Percentiles rank a stretch among this genome's conserved stretches.
phyloP scores from a whole-genome alignment of 306 rosid genomes.

The Ochetophila trinervis region DNA sequence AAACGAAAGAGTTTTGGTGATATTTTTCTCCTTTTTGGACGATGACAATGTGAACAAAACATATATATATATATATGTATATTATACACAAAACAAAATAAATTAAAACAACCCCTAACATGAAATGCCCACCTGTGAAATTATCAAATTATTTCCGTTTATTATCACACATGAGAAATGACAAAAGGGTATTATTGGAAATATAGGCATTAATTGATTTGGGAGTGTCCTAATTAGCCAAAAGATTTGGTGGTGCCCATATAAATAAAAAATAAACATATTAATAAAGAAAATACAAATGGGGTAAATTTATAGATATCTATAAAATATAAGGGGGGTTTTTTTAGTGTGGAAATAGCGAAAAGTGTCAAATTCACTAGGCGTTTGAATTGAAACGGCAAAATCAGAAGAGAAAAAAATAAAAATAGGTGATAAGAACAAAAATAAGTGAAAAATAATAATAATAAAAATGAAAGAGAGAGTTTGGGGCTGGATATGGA shows the following conservation, averaged over 20 bases:
- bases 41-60: constrained; percentile 27
- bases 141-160: constrained; percentile 18
- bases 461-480: constrained; percentile 19
- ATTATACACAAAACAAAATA: constrained; percentile 11
- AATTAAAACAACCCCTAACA: not conserved
- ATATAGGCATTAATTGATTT: not conserved
- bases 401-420: too few species aligned
- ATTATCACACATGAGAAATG: constrained; percentile 8
- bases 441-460: constrained; percentile 5
- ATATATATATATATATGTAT: not conserved
- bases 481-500: constrained; percentile 7
- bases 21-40: constrained; percentile 5
- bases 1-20: not conserved
- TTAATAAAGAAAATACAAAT: not conserved
- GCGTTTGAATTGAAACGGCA: constrained; percentile 29
- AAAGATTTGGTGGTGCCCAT: constrained; percentile 5
- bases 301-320: not conserved
- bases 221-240: not conserved
- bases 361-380: constrained; percentile 4
- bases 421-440: not conserved
- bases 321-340: not conserved
- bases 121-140: not conserved
- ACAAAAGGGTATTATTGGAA: constrained; percentile 29
- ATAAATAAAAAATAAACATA: not conserved
- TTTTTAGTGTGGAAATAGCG: not conserved